A percentile compares a stretch with the other conserved stretches of the same genome.
These are phyloP conservation scores for Vaccinium myrtillus DNA, from an alignment of 148 eudicot genomes.

Conservation along the genomic window DNA sequence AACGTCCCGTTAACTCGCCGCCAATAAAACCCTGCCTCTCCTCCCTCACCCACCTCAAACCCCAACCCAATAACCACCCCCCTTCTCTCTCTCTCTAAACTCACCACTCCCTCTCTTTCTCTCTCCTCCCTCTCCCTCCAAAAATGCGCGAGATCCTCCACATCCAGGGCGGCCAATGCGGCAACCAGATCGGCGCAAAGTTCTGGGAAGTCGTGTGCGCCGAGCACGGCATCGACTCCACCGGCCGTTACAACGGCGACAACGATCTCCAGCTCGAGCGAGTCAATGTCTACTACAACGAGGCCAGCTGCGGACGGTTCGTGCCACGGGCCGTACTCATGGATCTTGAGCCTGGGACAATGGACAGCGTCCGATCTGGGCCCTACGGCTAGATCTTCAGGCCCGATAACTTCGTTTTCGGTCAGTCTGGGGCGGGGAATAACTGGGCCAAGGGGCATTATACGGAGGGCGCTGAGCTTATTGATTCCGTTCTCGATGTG, in stretches of 20 bases:
- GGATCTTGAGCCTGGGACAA: background rate
- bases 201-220: slow-evolving; percentile 22
- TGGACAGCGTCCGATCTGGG: background rate
- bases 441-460: slow-evolving; percentile 6
- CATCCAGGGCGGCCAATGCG: slow-evolving; percentile 22
- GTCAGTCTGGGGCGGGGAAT: background rate
- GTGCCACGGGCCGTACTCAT: slow-evolving; percentile 8
- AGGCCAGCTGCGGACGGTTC: slow-evolving; percentile 7
- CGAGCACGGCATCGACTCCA: slow-evolving; percentile 18
- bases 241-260: background rate
- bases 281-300: slow-evolving; percentile 6
- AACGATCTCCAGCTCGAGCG: slow-evolving; percentile 7
- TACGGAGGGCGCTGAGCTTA: slow-evolving; percentile 9
- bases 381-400: slow-evolving; percentile 7
- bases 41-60: background rate
- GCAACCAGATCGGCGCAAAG: slow-evolving; percentile 22
- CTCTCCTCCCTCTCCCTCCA: slow-evolving; percentile 5
- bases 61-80: background rate
- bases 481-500: slow-evolving; percentile 1
- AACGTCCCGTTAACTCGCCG: background rate
- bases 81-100: background rate
- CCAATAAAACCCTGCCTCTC: slow-evolving; percentile 6
- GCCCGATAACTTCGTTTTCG: slow-evolving; percentile 11
- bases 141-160: slow-evolving; percentile 11
- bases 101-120: background rate